Evolutionary conservation across 192 early-diverging fungal species (phyloP), one percentile per base, ranked within the genome.

Genomic region (Pilobolus umbonatus): DNA sequence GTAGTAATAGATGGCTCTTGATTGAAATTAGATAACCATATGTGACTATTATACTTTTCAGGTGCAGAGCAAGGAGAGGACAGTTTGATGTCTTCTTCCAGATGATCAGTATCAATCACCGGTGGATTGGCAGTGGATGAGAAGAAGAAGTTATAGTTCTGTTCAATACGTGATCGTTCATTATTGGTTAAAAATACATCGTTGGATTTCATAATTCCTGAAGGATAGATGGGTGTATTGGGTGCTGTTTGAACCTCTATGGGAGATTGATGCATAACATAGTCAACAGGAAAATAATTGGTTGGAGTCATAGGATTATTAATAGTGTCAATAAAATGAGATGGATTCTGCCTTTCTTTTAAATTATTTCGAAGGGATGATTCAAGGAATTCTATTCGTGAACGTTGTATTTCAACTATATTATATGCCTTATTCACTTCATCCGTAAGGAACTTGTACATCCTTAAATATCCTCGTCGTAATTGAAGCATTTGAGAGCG

Each of bases 351-450:
- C 29, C 24, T 14, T 53, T 22, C 29, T 36, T 54, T 29, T 38
- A 31, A 32, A 32, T 54, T 54, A 25, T 54, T 54, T 3, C 34
- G 52, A 38, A 54, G 52, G 14, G 31, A 32, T 10, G 28, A 38
- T 36, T 54, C 52, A 12, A 54, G 52, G 35, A 54, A 54, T 38
- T 54, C 52, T 22, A 54, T 54, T 34, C 52, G 35, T 54, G 52
- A 54, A 5, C 52, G 28, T n/a, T 54, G 52, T 14, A 54, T 35
- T 2, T 54, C 52, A 24, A 54, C 38, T 22, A 54, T 2, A 6
- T 11, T 54, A 36, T 38, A 34, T 12, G 52, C 52, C 25, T 54
- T 54, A 14, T 54, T 54, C 21, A 54, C 52, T 25, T 54, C 52
- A 5, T 35, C 52, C 2, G 52, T 54, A 24, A 54, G 31, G 19